Evolutionary conservation across 2,329 filamentous ascomycete genomes (phyloP), one percentile per base, ranked within the genome.

Genomic region (Talaromyces sp.): DNA sequence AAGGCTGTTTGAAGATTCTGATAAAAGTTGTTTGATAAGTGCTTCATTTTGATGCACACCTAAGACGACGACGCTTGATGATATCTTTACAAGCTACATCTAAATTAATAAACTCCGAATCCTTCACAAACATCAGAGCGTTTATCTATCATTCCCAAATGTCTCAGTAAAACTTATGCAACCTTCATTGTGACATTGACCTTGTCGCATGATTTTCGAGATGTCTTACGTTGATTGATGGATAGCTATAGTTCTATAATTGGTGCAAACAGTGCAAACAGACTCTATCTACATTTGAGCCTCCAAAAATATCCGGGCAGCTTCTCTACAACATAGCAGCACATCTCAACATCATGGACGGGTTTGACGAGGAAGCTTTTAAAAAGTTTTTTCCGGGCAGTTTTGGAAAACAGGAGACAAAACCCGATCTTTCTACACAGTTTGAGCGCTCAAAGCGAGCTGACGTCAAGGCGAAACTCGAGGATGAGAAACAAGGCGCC

Each of bases 331-430:
- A 22, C 54, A n/a, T 27, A 27, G 16, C 35, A 27, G 11, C 8
- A 11, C 22, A 43, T 33, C 9, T 47, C 45, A 45, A 4, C 62
- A 72, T 54, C 66, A 80, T 80, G 78, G 78, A 79, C 50, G 77
- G 70, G 2, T 79, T 80, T 65, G 72, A 86, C 62, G 79, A 82
- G 66, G 79, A 81, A 63, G 74, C 74, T 13, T 78, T 82, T 62
- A 79, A 77, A 61, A 76, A 79, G 63, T 96, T 93, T 74, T 80
- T 97, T 67, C 93, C 94, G 0, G 83, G 88, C 2, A 87, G 91
- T 0, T 97, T 98, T 75, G 94, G 94, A 61, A 96, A 94, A 76
- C 90, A 90, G 75, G 84, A 87, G 43, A 88, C 87, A 70, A 86
- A 88, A 68, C 82, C 90, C 70, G 87, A 96, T 77, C 83, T 94